These are phyloP conservation scores for Aegilops tauschii DNA, from an alignment of 176 grass and related monocot genomes.

Conservation along the genomic window DNA sequence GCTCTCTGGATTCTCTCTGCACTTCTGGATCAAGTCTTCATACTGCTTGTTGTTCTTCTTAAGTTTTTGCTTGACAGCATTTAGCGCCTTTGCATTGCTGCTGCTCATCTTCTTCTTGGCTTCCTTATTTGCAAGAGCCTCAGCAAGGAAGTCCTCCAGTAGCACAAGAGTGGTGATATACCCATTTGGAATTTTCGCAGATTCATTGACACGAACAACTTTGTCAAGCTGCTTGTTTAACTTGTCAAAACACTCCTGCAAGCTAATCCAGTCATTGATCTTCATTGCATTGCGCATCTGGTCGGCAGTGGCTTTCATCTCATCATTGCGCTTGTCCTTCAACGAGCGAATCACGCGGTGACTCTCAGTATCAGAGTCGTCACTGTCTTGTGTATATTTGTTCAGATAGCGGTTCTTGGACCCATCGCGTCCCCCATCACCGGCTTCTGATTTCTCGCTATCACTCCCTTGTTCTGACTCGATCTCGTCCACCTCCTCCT, in stretches of 20 bases:
- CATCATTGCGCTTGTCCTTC: slow-evolving; percentile 81
- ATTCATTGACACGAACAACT: slow-evolving; percentile 84
- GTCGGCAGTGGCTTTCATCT: slow-evolving; percentile 78
- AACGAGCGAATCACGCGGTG: slow-evolving; percentile 72
- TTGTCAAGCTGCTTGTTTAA: slow-evolving; percentile 98
- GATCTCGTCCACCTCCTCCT: slow-evolving; percentile 69
- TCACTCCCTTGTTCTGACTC: slow-evolving; percentile 43
- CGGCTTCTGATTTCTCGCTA: slow-evolving; percentile 25
- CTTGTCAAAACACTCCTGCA: slow-evolving; percentile 91
- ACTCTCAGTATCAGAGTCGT: slow-evolving; percentile 62
- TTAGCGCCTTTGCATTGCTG: slow-evolving; percentile 83
- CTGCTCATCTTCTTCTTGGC: slow-evolving; percentile 99
- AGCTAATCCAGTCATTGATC: slow-evolving; percentile 95
- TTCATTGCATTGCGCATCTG: slow-evolving; percentile 98
- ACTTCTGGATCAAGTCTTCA: slow-evolving; percentile 68
- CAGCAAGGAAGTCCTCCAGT: slow-evolving; percentile 83
- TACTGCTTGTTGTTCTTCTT: slow-evolving; percentile 98
- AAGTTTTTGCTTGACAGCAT: slow-evolving; percentile 86
- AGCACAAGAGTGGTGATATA: slow-evolving; percentile 89
- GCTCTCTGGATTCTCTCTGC: slow-evolving; percentile 59
- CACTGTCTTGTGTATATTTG: slow-evolving; percentile 49
- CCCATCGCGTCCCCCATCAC: slow-evolving; percentile 13
- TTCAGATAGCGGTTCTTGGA: slow-evolving; percentile 53
- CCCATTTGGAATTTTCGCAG: slow-evolving; percentile 62
- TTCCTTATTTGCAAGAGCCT: slow-evolving; percentile 95